A percentile compares a stretch with the other conserved stretches of the same genome.
These are phyloP conservation scores for Crinitomyces ghanaensis DNA, from an alignment of 805 yeast genomes.

Conservation along the genomic window DNA sequence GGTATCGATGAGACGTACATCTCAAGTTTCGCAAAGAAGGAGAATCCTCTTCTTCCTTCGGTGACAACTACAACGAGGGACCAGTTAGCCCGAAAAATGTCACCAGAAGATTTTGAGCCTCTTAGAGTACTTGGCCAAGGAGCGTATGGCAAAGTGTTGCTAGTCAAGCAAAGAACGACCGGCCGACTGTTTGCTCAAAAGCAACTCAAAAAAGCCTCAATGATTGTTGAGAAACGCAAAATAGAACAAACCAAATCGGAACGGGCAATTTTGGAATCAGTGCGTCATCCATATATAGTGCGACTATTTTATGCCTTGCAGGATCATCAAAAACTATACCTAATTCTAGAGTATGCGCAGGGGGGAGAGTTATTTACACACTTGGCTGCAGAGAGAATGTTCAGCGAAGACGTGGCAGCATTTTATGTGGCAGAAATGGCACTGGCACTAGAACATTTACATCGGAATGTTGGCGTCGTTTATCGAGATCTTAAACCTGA, in stretches of 20 bases:
- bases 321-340: conserved; percentile 62
- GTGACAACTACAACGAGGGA: not conserved
- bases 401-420: conserved; percentile 54
- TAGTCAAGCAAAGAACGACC: conserved; percentile 55
- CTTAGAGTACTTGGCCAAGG: conserved; percentile 76
- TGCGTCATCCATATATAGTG: conserved; percentile 73
- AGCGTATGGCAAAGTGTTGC: conserved; percentile 75
- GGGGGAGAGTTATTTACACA: conserved; percentile 80
- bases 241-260: conserved; percentile 75
- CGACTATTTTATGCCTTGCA: conserved; percentile 75
- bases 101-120: conserved; percentile 50
- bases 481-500: conserved; percentile 87
- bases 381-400: conserved; percentile 36
- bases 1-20: conserved; percentile 33
- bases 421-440: conserved; percentile 75
- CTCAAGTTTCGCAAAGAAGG: conserved; percentile 17
- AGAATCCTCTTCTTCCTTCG: no score
- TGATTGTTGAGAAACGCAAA: conserved; percentile 45
- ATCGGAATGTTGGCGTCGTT: conserved; percentile 60
- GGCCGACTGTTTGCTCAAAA: conserved; percentile 74
- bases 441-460: conserved; percentile 65
- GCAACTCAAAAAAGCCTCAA: conserved; percentile 71
- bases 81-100: conserved; percentile 15
- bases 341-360: conserved; percentile 69
- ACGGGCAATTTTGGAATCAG: conserved; percentile 55